These are phyloP conservation scores for Colletotrichum tamarilloi DNA, from an alignment of 2,329 filamentous ascomycete genomes.

Conservation along the genomic window DNA sequence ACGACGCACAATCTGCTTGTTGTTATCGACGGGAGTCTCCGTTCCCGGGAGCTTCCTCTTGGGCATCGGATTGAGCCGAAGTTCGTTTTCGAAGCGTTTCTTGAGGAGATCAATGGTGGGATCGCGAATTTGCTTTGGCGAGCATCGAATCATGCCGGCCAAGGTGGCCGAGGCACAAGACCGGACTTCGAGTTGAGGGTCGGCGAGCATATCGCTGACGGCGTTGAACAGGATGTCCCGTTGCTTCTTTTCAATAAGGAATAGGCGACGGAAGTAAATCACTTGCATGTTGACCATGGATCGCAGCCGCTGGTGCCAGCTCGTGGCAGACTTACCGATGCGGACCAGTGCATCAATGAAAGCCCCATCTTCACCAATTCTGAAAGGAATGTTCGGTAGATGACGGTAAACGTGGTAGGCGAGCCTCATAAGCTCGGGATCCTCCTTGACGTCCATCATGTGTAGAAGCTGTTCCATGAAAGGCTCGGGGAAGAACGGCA, in stretches of 20 bases:
- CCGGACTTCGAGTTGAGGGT: constrained; percentile 92
- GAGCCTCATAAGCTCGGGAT: constrained; percentile 91
- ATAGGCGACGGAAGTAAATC: constrained; percentile 96
- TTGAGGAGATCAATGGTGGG: constrained; percentile 82
- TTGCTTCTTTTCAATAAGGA: constrained; percentile 81
- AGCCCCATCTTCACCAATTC: constrained; percentile 82
- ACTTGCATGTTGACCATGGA: constrained; percentile 99
- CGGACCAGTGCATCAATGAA: constrained; percentile 90
- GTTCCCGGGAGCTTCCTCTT: constrained; percentile 74
- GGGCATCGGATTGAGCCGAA: constrained; percentile 88
- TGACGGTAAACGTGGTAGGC: constrained; percentile 98
- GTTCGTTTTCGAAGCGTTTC: constrained; percentile 79
- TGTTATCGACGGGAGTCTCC: constrained; percentile 76
- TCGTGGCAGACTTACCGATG: constrained; percentile 84
- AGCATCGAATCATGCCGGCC: constrained; percentile 98
- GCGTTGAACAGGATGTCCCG: constrained; percentile 87
- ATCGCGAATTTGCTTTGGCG: constrained; percentile 81
- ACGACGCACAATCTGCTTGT: constrained; percentile 81
- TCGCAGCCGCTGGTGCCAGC: constrained; percentile 95
- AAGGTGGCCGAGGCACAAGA: constrained; percentile 92
- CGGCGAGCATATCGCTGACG: constrained; percentile 94
- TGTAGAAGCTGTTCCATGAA: constrained; percentile 95
- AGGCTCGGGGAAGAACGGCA: constrained; percentile 88
- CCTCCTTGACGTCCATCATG: constrained; percentile 99
- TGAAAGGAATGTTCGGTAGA: constrained; percentile 93